Percentiles rank a stretch among this genome's conserved stretches.
These are phyloP conservation scores for Rhizoclosmatium sp. DNA, from an alignment of 192 early-diverging fungal genomes.

Conservation along the genomic window DNA sequence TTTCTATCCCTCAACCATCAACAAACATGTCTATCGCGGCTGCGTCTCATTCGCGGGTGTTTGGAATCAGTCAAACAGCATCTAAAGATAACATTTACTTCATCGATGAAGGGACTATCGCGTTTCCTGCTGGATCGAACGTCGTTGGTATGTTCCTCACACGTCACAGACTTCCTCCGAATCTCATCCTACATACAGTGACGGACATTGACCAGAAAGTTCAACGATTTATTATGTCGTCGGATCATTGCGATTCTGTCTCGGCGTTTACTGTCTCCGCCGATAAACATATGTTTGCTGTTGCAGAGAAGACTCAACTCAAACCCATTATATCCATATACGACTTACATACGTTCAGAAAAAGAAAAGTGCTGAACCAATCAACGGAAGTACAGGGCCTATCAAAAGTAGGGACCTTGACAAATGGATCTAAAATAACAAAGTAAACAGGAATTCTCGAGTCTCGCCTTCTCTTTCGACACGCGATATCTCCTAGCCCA, in stretches of 20 bases:
- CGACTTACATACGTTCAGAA: slow-evolving; percentile 52
- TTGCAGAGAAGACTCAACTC: slow-evolving; percentile 45
- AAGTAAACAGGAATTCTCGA: slow-evolving; percentile 54
- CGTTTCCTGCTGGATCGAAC: slow-evolving; percentile 60
- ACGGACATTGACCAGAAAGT: slow-evolving; percentile 53
- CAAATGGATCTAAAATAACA: neutral
- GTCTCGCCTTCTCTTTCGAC: slow-evolving; percentile 58
- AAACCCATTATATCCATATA: slow-evolving; percentile 52
- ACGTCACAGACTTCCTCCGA: neutral
- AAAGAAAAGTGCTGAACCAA: slow-evolving; percentile 45
- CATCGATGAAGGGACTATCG: slow-evolving; percentile 60
- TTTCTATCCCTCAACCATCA: neutral
- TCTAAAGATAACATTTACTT: slow-evolving; percentile 55
- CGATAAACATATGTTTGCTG: slow-evolving; percentile 60
- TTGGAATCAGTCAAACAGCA: slow-evolving; percentile 47
- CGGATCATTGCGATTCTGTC: slow-evolving; percentile 46
- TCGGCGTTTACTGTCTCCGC: slow-evolving; percentile 50
- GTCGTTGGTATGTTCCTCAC: slow-evolving; percentile 46
- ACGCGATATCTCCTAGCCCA: slow-evolving; percentile 59
- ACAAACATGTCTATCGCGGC: slow-evolving; percentile 50
- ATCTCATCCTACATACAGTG: slow-evolving; percentile 32
- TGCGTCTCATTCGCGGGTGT: slow-evolving; percentile 48
- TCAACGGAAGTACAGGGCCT: slow-evolving; percentile 15
- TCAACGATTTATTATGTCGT: slow-evolving; percentile 55
- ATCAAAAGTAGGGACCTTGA: slow-evolving; percentile 32